Evolutionary conservation across 2,329 filamentous ascomycete genomes (phyloP), one percentile per base, ranked within the genome.

Genomic region (Sporothrix schenckii): DNA sequence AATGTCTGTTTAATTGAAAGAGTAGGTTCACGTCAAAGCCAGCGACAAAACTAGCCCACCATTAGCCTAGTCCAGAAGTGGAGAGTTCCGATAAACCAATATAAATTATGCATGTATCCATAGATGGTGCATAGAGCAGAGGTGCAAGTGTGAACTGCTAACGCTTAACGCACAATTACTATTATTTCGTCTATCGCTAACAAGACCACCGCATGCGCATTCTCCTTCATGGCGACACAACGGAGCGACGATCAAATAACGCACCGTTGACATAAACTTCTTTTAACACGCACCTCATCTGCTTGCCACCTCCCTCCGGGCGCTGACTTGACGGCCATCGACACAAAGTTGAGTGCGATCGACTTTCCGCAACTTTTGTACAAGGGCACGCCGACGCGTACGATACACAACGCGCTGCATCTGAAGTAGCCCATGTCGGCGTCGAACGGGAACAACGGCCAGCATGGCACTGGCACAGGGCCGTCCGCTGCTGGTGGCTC

Each of bases 401-500:
- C 21, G 13, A 30, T 21, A n/a, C 39, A 34, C 50, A 16, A 39
- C 52, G 10, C 21, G 39, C 39, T 21, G 52, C 11, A 56, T 49
- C 39, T 19, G 13, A 19, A 41, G 27, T 21, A 27, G 10, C 49
- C n/a, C 53, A 74, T 74, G 73, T 74, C 73, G 30, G 68, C 66
- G 30, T 34, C 72, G 1, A 72, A 70, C 49, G 67, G 68, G 27
- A 72, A 74, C 19, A 65, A 70, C 19, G 68, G 67, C 53, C 74
- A 72, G 34, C 72, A 75, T 58, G 73, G 74, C 41, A 66, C 74
- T 21, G 72, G 72, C n/a, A 21, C 53, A 4, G 68, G 70, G 11
- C 21, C 65, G 24, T 34, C 77, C 70, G 68, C 74, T 69, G 63
- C 74, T 6, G 72, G 74, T 34, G 54, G 75, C 19, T 47, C 70